Percentiles rank a stretch among this genome's conserved stretches.
phyloP scores from a whole-genome alignment of 768 basidiomycete species.

The Rhizopogon vesiculosus region DNA sequence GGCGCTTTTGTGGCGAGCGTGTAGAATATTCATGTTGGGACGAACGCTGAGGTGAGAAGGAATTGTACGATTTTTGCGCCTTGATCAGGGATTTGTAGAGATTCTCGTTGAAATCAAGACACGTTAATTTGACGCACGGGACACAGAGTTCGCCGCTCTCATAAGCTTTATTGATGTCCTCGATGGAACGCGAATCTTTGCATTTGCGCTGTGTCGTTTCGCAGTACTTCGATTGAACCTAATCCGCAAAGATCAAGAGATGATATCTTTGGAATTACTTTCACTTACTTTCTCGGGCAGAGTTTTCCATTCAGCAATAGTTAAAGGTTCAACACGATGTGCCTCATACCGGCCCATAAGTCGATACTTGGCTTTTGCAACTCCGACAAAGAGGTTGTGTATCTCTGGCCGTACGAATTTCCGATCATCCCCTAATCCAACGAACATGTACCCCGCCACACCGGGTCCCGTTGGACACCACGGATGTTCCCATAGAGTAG shows the following conservation, averaged over 20 bases:
- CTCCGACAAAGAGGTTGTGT: constrained; percentile 41
- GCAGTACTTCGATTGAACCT: constrained; percentile 23
- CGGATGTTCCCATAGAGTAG: constrained; percentile 46
- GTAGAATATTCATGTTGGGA: not conserved
- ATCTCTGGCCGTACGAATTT: constrained; percentile 35
- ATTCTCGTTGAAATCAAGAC: constrained; percentile 38
- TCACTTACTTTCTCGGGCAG: constrained; percentile 36
- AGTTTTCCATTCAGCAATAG: constrained; percentile 40
- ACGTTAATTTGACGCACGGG: constrained; percentile 46
- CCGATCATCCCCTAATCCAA: constrained; percentile 45
- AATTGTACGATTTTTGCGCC: not conserved
- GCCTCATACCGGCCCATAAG: constrained; percentile 32
- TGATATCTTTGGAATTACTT: constrained; percentile 24
- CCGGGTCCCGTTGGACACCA: constrained; percentile 49
- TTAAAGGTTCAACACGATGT: constrained; percentile 34
- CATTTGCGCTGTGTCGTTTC: constrained; percentile 36
- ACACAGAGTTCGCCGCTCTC: constrained; percentile 36
- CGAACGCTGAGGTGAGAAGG: no score
- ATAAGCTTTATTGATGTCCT: constrained; percentile 37
- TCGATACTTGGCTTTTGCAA: constrained; percentile 30
- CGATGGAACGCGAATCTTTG: constrained; percentile 27
- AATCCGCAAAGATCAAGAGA: not conserved
- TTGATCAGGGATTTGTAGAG: constrained; percentile 23
- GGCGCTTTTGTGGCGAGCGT: not conserved
- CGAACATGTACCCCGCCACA: constrained; percentile 51